phyloP scores from a whole-genome alignment of 352 stramenopile genomes.

The Globisporangium viniferum region DNA sequence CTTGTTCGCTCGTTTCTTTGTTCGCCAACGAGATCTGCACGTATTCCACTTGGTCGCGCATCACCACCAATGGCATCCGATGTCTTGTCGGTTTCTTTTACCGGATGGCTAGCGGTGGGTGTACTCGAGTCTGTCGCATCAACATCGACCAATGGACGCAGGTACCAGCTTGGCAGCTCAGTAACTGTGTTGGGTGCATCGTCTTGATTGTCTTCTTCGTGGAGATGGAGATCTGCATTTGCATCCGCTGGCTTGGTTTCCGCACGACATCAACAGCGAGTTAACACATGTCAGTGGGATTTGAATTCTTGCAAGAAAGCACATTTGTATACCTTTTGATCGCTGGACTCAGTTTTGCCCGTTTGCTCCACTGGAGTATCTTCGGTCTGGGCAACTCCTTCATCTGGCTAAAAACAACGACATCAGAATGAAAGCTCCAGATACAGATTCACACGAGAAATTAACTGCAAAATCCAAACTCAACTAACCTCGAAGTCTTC shows the following conservation, averaged over 20 bases:
- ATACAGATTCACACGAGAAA: background rate
- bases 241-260: background rate
- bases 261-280: background rate
- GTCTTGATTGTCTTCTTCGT: background rate
- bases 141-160: constrained; percentile 7
- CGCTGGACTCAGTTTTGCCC: background rate
- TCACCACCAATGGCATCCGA: background rate
- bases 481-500: constrained; percentile 63
- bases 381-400: background rate
- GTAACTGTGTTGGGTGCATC: background rate
- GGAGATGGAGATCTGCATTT: background rate
- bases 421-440: background rate
- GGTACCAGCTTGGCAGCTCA: constrained; percentile 10
- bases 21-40: background rate
- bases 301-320: background rate
- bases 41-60: background rate
- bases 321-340: background rate
- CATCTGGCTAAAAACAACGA: background rate
- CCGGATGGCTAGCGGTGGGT: background rate
- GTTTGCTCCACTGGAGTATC: background rate
- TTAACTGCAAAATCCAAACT: background rate
- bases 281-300: background rate
- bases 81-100: background rate
- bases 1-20: background rate
- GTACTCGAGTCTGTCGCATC: background rate